Evolutionary conservation across 2,329 filamentous ascomycete genomes (phyloP).

Genomic region (Cordyceps sp.): DNA sequence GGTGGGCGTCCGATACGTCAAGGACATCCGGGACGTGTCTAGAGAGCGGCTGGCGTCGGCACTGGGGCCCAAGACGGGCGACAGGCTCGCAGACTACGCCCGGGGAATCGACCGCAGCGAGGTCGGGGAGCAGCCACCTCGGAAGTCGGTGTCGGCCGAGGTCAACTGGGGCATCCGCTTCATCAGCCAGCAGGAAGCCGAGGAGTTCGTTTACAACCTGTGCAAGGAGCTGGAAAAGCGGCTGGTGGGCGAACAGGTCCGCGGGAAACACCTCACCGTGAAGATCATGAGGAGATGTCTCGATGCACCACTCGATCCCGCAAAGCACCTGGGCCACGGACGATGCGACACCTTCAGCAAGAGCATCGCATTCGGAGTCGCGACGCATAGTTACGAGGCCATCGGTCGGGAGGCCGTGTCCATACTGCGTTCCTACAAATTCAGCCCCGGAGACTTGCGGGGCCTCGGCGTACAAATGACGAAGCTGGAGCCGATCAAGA

Average conservation of each 20-base stretch:
- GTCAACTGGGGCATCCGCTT: constrained; percentile 98
- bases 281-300: constrained; percentile 83
- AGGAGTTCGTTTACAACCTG: constrained; percentile 75
- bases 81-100: constrained; percentile 79
- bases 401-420: constrained; percentile 74
- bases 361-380: constrained; percentile 64
- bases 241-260: constrained; percentile 68
- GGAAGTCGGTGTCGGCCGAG: constrained; percentile 93
- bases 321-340: constrained; percentile 87
- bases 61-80: constrained; percentile 82
- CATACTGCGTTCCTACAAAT: constrained; percentile 63
- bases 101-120: constrained; percentile 74
- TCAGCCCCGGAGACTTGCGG: constrained; percentile 82
- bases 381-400: constrained; percentile 56
- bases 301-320: constrained; percentile 78
- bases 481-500: constrained; percentile 68
- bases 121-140: constrained; percentile 68
- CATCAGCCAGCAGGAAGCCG: constrained; percentile 77
- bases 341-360: constrained; percentile 93
- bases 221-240: constrained; percentile 73
- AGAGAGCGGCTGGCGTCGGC: constrained; percentile 58
- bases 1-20: constrained; percentile 65
- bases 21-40: constrained; percentile 61
- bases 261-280: constrained; percentile 75
- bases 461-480: constrained; percentile 89